Base-by-base conservation (phyloP, 2,329 filamentous ascomycete species). In the Penicillium fuscoglaucum region DNA sequence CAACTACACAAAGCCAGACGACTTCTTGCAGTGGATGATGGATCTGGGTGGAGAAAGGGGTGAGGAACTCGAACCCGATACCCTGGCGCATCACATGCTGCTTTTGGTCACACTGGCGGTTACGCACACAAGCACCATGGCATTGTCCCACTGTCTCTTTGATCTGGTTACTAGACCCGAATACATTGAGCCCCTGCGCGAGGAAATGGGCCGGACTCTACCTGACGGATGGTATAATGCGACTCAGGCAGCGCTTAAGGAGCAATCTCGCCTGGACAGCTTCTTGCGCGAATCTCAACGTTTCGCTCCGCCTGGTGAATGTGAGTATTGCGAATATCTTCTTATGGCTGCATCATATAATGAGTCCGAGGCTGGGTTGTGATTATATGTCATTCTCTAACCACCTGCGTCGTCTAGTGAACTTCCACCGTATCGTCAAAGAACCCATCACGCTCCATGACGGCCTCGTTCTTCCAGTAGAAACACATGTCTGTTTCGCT, bases 101-200 rank as follows among this genome's bases (percentile, higher is more conserved):
- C 57, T 68, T 9, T 50, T 71, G 15, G 68, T 69, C 39, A 68
- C 65, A 46, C 41, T 72, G 46, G 68, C 67, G 2, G 63, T 70
- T 29, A 61, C 69, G 6, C 69, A 72, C 40, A 72, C 70, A 6
- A 70, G 66, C 29, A 64, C 70, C 1, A 69, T 70, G 58, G 61
- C 67, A 1, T 58, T 72, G 56, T 70, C 66, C 6, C 70, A 84
- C 76, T 54, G 77, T 54, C 74, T 87, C 21, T 84, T 81, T 63
- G 80, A 83, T 62, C 66, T 87, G 2, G 78, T 80, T 0, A 71
- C 78, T 1, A 70, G 76, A 33, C 83, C 83, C 0, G 79, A 84
- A 31, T 76, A 82, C 63, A 65, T 82, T 31, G 71, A 78, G 3
- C 76, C 79, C 10, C 67, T 86, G 0, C 79, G 84, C 1, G 73